Evolutionary conservation across 257 asterid genomes (phyloP), one percentile per base, ranked within the genome.

Genomic region (Paulownia fortunei): DNA sequence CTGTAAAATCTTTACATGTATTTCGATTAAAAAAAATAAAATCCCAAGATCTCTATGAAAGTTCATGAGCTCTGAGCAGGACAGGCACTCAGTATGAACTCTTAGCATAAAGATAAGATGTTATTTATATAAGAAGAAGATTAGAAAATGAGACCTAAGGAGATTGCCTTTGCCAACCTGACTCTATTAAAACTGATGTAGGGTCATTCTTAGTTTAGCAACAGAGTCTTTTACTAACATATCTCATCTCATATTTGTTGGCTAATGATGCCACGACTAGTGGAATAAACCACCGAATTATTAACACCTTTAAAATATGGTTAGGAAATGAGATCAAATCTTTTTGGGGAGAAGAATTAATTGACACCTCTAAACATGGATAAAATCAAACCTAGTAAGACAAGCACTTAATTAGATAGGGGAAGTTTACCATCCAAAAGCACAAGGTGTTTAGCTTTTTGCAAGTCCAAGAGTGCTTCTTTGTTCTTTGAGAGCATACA

Each of bases 1-100:
- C 13, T 78, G 70, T 74, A 54, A 34, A 36, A 37, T 44, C 71
- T n/a, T n/a, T n/a, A n/a, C n/a, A n/a, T 56, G 70, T 44, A 46
- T 42, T 49, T n/a, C 15, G 27, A 11, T 23, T 30, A 16, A 56
- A 49, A 32, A 56, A 74, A 42, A 30, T 69, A 51, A 24, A 69
- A 26, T 79, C 37, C 54, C 51, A 18, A 9, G 8, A 36, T 59
- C 46, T 21, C 13, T 62, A 13, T 72, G 58, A 27, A 21, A 52
- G 46, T 30, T 79, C 68, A 19, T 26, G 32, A 69, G 24, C 19
- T 60, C 24, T 13, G 9, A 46, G 30, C 34, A 27, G 15, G 64
- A 12, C 58, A 60, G 47, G 24, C 37, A 21, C 66, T 23, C 19
- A 26, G 16, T 16, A 34, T 61, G 66, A 71, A 71, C 64, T 12